phyloP scores from a whole-genome alignment of 331 rosid species.

The Cydonia oblonga region DNA sequence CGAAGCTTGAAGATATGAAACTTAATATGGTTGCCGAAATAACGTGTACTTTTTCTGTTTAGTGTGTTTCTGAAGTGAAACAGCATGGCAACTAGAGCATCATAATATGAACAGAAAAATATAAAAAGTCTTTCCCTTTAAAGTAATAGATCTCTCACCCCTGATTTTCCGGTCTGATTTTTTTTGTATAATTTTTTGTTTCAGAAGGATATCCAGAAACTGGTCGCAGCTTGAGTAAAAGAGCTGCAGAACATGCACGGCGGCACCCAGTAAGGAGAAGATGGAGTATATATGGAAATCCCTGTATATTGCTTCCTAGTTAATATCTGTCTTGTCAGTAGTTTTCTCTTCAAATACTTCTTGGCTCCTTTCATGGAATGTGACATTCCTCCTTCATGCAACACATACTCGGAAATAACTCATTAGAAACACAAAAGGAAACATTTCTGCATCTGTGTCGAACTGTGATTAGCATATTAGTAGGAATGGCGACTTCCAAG shows the following conservation, averaged over 20 bases:
- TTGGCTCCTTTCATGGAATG: neutral
- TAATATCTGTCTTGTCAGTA: neutral
- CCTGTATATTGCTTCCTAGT: neutral
- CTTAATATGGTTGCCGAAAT: too few relatives aligned
- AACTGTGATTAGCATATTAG: neutral
- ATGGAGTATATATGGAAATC: neutral
- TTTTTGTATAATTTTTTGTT: neutral
- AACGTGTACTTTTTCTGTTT: neutral
- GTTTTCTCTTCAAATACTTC: neutral
- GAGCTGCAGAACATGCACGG: constrained; percentile 3
- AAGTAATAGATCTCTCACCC: neutral
- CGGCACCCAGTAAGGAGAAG: neutral
- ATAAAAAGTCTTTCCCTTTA: neutral
- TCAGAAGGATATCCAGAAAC: constrained; percentile 85
- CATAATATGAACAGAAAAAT: neutral
- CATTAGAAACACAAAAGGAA: neutral
- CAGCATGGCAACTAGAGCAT: neutral
- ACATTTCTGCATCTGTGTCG: neutral
- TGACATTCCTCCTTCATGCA: neutral
- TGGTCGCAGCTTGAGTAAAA: constrained; percentile 52
- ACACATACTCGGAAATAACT: neutral
- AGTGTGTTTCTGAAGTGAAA: neutral
- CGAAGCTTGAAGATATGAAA: too few relatives aligned
- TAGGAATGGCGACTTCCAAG: neutral
- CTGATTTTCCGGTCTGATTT: neutral